Conservation (phyloP, 2,329 filamentous ascomycete genomes). For the Allantophomopsis cytisporea region DNA sequence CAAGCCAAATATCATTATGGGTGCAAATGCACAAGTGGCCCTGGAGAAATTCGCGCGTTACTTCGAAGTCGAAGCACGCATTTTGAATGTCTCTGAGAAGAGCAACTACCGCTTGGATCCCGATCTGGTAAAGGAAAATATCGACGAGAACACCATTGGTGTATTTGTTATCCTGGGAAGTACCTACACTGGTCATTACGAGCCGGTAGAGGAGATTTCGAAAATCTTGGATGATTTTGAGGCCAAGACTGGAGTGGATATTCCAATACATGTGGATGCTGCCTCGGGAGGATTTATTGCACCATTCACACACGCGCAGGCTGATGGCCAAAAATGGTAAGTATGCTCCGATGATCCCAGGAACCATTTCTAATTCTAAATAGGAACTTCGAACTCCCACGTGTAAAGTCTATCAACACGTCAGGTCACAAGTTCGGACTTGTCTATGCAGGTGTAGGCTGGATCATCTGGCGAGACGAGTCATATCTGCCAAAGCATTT, state of each 20-base stretch:
- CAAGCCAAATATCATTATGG: constrained; percentile 64
- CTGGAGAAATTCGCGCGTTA: constrained; percentile 62
- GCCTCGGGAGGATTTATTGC: constrained; percentile 49
- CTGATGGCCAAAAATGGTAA: constrained; percentile 42
- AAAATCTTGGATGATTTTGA: constrained; percentile 51
- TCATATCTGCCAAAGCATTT: constrained; percentile 51
- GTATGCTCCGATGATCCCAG: constrained; percentile 3
- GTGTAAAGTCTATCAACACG: constrained; percentile 53
- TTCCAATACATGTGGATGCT: constrained; percentile 55
- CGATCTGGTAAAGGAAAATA: constrained; percentile 46
- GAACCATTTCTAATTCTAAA: background rate
- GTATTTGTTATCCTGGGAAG: constrained; percentile 59
- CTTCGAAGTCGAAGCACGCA: constrained; percentile 58
- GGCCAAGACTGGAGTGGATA: constrained; percentile 44
- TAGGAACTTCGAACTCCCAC: constrained; percentile 44
- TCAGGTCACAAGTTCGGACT: constrained; percentile 50
- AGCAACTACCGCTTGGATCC: constrained; percentile 50
- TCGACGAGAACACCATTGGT: constrained; percentile 69
- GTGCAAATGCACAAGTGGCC: constrained; percentile 58
- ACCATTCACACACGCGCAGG: constrained; percentile 42
- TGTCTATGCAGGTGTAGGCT: constrained; percentile 55
- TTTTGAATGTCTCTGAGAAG: constrained; percentile 46
- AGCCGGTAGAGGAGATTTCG: constrained; percentile 55
- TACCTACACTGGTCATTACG: constrained; percentile 63
- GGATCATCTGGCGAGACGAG: constrained; percentile 58